These are phyloP conservation scores for Tetrahymena elliotti DNA, from an alignment of 73 alveolate genomes.

Conservation along the genomic window DNA sequence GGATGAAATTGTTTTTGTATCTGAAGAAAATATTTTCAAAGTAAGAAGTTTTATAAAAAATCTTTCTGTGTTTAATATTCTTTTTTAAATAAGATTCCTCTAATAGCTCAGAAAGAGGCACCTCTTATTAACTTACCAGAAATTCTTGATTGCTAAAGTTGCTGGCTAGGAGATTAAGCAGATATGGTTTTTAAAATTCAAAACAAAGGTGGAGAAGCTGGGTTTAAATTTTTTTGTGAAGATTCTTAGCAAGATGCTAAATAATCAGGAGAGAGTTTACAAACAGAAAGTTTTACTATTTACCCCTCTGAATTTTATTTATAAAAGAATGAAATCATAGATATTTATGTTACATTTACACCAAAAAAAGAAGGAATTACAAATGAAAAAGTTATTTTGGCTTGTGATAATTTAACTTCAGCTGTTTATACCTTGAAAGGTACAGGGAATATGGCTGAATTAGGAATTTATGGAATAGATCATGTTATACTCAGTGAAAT, in stretches of 20 bases:
- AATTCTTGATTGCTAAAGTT: constrained; percentile 85
- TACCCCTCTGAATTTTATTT: constrained; percentile 90
- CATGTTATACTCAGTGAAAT: not conserved
- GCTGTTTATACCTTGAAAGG: constrained; percentile 72
- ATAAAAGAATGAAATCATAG: constrained; percentile 83
- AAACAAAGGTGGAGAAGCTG: constrained; percentile 97
- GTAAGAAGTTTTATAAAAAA: not conserved
- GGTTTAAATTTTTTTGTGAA: constrained; percentile 84
- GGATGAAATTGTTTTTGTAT: constrained; percentile 70
- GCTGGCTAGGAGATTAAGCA: constrained; percentile 89
- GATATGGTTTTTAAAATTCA: constrained; percentile 85
- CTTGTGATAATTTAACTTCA: constrained; percentile 86
- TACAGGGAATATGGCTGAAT: constrained; percentile 71
- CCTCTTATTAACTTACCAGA: constrained; percentile 81
- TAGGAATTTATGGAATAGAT: constrained; percentile 57
- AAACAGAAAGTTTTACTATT: constrained; percentile 80
- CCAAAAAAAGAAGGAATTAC: constrained; percentile 87
- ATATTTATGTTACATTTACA: constrained; percentile 74
- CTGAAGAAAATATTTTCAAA: constrained; percentile 87
- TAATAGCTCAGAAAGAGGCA: constrained; percentile 88
- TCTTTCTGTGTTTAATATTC: too few species aligned
- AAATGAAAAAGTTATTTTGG: constrained; percentile 67
- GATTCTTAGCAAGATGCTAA: constrained; percentile 61
- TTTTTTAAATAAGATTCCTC: constrained; percentile 64
- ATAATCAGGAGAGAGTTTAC: constrained; percentile 47